Conservation (phyloP, 345 rosid genomes). For the Citrus cavaleriei region DNA sequence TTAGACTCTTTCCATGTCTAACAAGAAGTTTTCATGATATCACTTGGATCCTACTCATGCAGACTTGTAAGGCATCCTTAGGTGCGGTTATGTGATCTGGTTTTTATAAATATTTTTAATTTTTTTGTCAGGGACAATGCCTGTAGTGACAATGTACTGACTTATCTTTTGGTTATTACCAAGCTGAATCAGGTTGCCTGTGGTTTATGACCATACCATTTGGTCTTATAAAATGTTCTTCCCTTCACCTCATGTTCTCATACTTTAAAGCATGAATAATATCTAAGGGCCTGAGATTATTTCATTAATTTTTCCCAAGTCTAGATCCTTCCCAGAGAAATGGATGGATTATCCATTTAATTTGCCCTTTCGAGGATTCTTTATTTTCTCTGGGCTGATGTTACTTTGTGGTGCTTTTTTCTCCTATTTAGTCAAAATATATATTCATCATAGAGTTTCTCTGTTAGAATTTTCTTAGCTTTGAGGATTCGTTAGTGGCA, state of each 20-base stretch:
- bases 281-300: neutral
- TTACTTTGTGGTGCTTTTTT: neutral
- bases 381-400: neutral
- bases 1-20: neutral
- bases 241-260: neutral
- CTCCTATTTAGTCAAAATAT: neutral
- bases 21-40: neutral
- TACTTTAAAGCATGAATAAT: neutral
- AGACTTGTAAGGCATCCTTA: neutral
- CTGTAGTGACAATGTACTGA: neutral
- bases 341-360: neutral
- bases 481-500: neutral
- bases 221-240: neutral
- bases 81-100: neutral
- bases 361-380: neutral
- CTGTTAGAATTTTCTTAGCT: neutral
- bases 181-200: neutral
- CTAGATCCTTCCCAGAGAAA: neutral
- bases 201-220: neutral
- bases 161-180: neutral
- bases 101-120: neutral
- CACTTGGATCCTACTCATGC: neutral
- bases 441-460: neutral
- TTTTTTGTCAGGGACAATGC: neutral
- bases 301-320: neutral